Percentiles rank a stretch among this genome's conserved stretches.
phyloP scores from a whole-genome alignment of 768 basidiomycete genomes.

The Lentinula boryana region DNA sequence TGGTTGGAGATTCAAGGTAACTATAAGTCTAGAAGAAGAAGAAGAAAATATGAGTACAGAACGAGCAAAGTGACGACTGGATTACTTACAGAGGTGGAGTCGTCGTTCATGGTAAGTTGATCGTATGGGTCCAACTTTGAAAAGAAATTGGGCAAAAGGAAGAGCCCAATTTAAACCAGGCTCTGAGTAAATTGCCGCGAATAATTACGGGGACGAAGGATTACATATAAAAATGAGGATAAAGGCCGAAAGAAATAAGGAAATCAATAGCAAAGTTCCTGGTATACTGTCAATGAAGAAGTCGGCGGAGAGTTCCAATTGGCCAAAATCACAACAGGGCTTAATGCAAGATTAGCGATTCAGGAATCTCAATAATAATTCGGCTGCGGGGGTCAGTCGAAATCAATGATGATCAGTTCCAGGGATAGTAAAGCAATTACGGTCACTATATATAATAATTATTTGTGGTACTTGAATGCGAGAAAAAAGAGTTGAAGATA shows the following conservation, averaged over 20 bases:
- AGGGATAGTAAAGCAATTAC: too few relatives aligned
- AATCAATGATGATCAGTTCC: too few relatives aligned
- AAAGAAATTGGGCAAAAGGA: not conserved
- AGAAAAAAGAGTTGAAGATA: not conserved
- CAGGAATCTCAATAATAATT: not conserved
- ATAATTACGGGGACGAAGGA: not conserved
- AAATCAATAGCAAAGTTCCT: slow-evolving; percentile 1
- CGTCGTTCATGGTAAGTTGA: not conserved
- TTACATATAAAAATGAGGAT: not conserved
- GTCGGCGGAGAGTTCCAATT: not conserved
- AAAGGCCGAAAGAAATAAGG: not conserved
- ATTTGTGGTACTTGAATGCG: not conserved
- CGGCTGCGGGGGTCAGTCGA: not conserved
- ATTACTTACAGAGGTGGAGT: not conserved
- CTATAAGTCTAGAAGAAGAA: not conserved
- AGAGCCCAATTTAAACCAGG: not conserved
- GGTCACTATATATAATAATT: too few relatives aligned
- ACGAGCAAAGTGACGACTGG: not conserved
- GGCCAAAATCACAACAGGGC: not conserved
- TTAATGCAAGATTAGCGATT: not conserved
- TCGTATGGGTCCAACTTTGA: not conserved
- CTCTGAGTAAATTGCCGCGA: not conserved
- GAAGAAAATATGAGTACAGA: not conserved
- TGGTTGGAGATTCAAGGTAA: not conserved
- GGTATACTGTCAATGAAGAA: slow-evolving; percentile 2